These are phyloP conservation scores for Paxillus involutus DNA, from an alignment of 768 basidiomycete species.

Conservation along the genomic window DNA sequence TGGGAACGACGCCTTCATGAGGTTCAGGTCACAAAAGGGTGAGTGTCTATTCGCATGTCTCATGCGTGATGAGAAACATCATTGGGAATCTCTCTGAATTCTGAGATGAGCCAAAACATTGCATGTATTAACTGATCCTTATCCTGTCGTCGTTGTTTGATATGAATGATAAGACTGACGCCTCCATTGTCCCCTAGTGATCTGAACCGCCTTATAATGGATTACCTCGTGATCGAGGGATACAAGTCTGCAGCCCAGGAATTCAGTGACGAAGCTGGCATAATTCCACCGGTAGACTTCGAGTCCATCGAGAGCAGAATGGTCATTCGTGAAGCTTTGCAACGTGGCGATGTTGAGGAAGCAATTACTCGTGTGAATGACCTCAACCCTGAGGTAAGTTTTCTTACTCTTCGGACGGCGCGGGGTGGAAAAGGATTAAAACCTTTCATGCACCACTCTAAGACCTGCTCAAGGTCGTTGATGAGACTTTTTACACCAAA, in stretches of 20 bases:
- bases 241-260: constrained; percentile 96
- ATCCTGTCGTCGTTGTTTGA: constrained; percentile 26
- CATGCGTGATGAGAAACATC: constrained; percentile 59
- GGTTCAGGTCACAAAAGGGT: constrained; percentile 86
- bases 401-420: constrained; percentile 1
- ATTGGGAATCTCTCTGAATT: constrained; percentile 99
- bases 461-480: constrained; percentile 76
- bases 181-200: constrained; percentile 57
- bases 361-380: constrained; percentile 96
- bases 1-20: constrained; percentile 85
- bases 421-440: constrained; percentile 71
- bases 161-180: constrained; percentile 12
- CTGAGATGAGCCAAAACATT: constrained; percentile 68
- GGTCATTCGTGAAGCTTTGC: constrained; percentile 91
- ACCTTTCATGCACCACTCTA: constrained; percentile 98
- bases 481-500: constrained; percentile 74
- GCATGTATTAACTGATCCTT: constrained; percentile 87
- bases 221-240: constrained; percentile 97
- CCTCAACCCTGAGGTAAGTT: constrained; percentile 91
- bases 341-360: constrained; percentile 92
- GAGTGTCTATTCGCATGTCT: constrained; percentile 42
- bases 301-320: constrained; percentile 92
- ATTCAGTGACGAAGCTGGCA: constrained; percentile 85
- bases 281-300: constrained; percentile 78
- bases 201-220: constrained; percentile 91